A percentile compares a stretch with the other conserved stretches of the same genome.
Evolutionary conservation across 352 stramenopile species (phyloP).

Genomic region (Globisporangium cederbergense): DNA sequence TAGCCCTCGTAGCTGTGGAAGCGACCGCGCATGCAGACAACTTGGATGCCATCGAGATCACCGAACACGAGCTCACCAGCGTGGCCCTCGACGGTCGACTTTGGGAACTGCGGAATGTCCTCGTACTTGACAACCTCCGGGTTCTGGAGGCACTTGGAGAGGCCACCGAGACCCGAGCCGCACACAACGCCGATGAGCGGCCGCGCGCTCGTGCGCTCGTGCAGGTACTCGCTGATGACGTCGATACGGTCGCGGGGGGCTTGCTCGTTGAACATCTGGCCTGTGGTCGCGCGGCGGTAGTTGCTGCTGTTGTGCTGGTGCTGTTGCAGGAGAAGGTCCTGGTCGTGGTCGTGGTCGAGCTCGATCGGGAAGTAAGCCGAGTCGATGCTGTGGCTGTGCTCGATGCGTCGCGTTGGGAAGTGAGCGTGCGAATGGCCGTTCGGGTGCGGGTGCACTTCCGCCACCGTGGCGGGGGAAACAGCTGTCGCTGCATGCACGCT

Average conservation of each 20-base stretch:
- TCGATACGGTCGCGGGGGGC: constrained; percentile 73
- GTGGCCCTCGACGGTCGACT: constrained; percentile 92
- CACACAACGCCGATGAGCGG: constrained; percentile 90
- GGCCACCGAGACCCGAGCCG: constrained; percentile 91
- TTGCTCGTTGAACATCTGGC: constrained; percentile 60
- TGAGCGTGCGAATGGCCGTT: constrained; percentile 16
- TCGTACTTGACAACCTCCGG: constrained; percentile 91
- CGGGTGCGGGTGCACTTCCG: constrained; percentile 11
- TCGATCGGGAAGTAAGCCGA: constrained; percentile 19
- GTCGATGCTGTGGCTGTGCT: constrained; percentile 49
- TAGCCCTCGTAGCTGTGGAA: constrained; percentile 98
- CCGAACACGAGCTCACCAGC: constrained; percentile 95
- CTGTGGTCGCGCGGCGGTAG: constrained; percentile 47
- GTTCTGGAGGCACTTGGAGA: constrained; percentile 88
- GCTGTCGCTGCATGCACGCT: constrained; percentile 3
- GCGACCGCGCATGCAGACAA: constrained; percentile 94
- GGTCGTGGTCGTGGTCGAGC: constrained; percentile 14
- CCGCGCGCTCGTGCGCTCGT: constrained; percentile 39
- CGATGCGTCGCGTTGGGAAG: constrained; percentile 26
- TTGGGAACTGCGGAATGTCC: constrained; percentile 93
- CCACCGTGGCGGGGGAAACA: constrained; percentile 1
- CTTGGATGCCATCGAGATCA: constrained; percentile 67
- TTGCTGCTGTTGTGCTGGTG: constrained; percentile 14
- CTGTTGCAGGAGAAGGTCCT: constrained; percentile 7
- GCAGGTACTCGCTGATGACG: constrained; percentile 73